Evolutionary conservation across 805 yeast species (phyloP).

Genomic region (Soucietia sequanensis): DNA sequence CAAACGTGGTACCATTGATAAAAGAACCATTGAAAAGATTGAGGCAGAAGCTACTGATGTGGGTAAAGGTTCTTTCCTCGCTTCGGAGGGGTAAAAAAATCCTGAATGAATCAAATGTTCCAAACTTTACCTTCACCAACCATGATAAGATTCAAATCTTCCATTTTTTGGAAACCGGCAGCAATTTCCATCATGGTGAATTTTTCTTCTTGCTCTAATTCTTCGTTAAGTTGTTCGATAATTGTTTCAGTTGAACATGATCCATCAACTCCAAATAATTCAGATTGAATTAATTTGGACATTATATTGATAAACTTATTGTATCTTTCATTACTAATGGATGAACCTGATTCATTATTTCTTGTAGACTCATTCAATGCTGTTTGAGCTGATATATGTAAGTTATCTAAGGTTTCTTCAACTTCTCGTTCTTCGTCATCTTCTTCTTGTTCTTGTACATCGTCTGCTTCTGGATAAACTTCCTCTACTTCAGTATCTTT

Average conservation of each 20-base stretch:
- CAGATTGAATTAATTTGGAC: constrained; percentile 31
- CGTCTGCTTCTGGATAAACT: no score
- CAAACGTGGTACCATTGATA: constrained; percentile 99
- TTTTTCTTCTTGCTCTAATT: constrained; percentile 38
- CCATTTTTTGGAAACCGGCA: constrained; percentile 32
- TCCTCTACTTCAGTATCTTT: no score
- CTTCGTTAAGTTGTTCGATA: constrained; percentile 30
- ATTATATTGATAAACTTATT: constrained; percentile 26
- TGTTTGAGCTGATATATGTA: constrained; percentile 24
- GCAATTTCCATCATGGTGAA: constrained; percentile 29
- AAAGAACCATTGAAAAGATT: constrained; percentile 98
- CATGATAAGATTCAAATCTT: constrained; percentile 35
- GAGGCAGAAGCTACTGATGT: constrained; percentile 97
- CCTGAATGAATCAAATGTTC: constrained; percentile 31
- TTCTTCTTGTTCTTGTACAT: constrained; percentile 9
- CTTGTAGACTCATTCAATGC: constrained; percentile 26
- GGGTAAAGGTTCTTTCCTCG: constrained; percentile 97
- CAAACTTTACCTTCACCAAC: constrained; percentile 40
- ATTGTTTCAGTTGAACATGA: constrained; percentile 33
- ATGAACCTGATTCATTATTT: constrained; percentile 16
- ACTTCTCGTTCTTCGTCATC: constrained; percentile 15
- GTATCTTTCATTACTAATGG: constrained; percentile 34
- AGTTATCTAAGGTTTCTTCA: constrained; percentile 24
- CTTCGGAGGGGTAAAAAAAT: no score
- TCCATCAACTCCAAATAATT: constrained; percentile 28